These are phyloP conservation scores for Pecoramyces ruminantium DNA, from an alignment of 192 early-diverging fungal genomes.

Conservation along the genomic window DNA sequence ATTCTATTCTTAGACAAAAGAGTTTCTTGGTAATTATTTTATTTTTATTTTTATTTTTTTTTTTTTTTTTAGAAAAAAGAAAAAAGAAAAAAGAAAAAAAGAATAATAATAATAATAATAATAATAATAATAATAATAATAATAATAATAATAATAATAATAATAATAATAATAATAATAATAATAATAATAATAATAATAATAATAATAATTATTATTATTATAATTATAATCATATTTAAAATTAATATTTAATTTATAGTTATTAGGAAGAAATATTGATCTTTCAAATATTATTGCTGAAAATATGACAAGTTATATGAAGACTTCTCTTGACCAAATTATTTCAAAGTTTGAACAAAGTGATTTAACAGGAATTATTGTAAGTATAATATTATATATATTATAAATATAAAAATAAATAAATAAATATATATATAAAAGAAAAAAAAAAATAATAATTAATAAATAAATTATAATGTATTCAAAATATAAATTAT, in stretches of 20 bases:
- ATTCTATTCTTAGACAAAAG: conserved; percentile 12
- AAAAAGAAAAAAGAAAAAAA: too few relatives aligned
- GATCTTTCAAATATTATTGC: conserved; percentile 15
- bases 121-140: neutral
- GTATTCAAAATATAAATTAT: too few relatives aligned
- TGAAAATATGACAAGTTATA: conserved; percentile 18
- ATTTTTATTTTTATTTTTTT: too few relatives aligned
- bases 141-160: neutral
- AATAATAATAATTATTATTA: neutral
- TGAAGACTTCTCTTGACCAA: conserved; percentile 18
- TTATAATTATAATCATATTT: conserved; percentile 3
- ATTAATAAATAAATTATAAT: too few relatives aligned
- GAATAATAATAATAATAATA: neutral
- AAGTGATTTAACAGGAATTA: conserved; percentile 14
- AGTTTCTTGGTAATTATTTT: neutral
- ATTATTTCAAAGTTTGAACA: conserved; percentile 23
- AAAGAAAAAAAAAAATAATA: too few relatives aligned
- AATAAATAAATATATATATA: too few relatives aligned
- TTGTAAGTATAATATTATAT: conserved; percentile 7
- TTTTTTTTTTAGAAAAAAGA: too few relatives aligned
- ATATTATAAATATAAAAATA: neutral
- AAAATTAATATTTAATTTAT: neutral
- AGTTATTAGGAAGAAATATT: conserved; percentile 24
- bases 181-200: too few relatives aligned
- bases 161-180: conserved; percentile 3